Conservation (phyloP, 78 protist species). For the Pelomyxa schiedti region DNA sequence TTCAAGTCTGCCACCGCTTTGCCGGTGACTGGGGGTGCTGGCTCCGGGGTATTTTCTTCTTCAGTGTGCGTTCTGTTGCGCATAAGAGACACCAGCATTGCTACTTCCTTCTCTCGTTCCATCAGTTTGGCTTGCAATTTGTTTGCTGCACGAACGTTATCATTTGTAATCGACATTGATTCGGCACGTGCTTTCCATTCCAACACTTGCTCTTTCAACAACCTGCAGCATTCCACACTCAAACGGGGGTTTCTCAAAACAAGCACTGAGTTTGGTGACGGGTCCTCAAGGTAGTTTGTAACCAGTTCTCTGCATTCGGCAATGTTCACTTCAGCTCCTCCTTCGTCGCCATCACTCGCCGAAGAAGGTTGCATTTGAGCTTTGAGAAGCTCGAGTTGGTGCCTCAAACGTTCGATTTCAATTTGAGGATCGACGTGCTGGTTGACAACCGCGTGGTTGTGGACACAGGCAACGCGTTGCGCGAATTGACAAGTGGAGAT, state of each 20-base stretch:
- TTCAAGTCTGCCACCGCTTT: not conserved
- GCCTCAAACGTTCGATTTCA: conserved; percentile 13
- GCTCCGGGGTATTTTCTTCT: not conserved
- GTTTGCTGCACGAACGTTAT: not conserved
- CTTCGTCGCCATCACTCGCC: not conserved
- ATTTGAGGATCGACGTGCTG: conserved; percentile 53
- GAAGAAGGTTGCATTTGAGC: conserved; percentile 16
- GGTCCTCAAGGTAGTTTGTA: conserved; percentile 1
- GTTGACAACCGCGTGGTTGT: conserved; percentile 31
- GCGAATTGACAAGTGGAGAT: conserved; percentile 25
- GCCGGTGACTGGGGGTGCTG: not conserved
- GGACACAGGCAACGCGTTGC: conserved; percentile 40
- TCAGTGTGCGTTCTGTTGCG: not conserved
- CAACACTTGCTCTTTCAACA: not conserved
- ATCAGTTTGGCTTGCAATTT: not conserved
- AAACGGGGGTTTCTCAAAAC: not conserved
- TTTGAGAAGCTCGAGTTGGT: conserved; percentile 14
- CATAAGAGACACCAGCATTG: not conserved
- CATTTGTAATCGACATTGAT: not conserved
- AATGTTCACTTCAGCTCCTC: not conserved
- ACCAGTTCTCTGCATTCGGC: conserved; percentile 3
- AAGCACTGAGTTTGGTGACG: not conserved
- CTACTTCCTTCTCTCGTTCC: not conserved
- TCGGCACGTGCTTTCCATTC: too few relatives aligned
- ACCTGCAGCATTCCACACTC: not conserved